Conservation (phyloP, 2,329 filamentous ascomycete species). For the Diaporthe citri region DNA sequence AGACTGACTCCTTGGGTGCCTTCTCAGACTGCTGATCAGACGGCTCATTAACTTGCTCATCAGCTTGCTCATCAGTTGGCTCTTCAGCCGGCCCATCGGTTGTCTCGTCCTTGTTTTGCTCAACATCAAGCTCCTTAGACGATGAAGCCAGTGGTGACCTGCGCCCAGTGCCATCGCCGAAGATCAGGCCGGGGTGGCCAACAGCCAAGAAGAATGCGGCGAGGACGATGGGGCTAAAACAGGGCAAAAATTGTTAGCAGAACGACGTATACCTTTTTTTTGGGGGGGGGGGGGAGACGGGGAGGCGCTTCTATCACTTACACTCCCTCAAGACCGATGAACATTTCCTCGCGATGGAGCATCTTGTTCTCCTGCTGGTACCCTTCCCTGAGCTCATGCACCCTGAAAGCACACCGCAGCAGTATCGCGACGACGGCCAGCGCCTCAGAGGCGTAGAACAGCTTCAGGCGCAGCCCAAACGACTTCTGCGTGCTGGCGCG, state of each 20-base stretch:
- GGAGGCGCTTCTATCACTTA: neutral
- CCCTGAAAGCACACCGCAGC: constrained; percentile 71
- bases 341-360: constrained; percentile 37
- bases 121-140: constrained; percentile 16
- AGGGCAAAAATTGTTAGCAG: neutral
- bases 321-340: constrained; percentile 41
- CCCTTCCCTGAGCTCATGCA: constrained; percentile 74
- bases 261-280: too few relatives aligned
- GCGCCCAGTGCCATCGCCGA: neutral
- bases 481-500: neutral
- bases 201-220: constrained; percentile 29
- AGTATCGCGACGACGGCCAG: constrained; percentile 71
- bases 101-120: neutral
- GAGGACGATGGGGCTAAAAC: constrained; percentile 24
- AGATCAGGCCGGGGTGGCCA: constrained; percentile 39
- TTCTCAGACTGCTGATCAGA: neutral
- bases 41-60: neutral
- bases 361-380: constrained; percentile 67
- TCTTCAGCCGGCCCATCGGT: neutral
- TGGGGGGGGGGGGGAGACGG: neutral
- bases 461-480: constrained; percentile 51
- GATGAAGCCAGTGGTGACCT: neutral
- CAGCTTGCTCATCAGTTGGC: too few relatives aligned
- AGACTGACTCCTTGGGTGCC: neutral
- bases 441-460: constrained; percentile 65